Percentiles rank a stretch among this genome's conserved stretches.
Conservation (phyloP, 129 eudicot genomes). For the Logfia minima region DNA sequence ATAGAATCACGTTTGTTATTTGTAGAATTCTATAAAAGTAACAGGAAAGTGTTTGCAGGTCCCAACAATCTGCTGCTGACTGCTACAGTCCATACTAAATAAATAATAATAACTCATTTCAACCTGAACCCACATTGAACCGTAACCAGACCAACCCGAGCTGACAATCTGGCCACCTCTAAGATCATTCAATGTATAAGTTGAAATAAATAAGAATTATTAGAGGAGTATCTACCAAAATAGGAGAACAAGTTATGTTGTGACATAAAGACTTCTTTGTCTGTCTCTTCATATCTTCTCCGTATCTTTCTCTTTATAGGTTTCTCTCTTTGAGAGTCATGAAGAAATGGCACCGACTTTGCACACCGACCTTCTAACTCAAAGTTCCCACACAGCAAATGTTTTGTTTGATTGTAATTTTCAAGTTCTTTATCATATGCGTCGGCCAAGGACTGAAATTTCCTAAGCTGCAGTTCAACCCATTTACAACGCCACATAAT, state of each 20-base stretch:
- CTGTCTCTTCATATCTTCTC: slow-evolving; percentile 49
- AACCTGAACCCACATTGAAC: not conserved
- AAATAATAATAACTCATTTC: not conserved
- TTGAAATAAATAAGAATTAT: not conserved
- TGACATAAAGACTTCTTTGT: slow-evolving; percentile 51
- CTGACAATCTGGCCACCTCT: not conserved
- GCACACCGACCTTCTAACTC: slow-evolving; percentile 37
- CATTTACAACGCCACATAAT: slow-evolving; percentile 88
- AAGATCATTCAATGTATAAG: not conserved
- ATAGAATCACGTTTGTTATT: not conserved
- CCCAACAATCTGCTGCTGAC: not conserved
- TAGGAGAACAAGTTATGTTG: slow-evolving; percentile 64
- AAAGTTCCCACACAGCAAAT: slow-evolving; percentile 33
- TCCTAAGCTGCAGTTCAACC: slow-evolving; percentile 73
- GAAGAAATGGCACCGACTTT: slow-evolving; percentile 50
- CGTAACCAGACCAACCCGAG: not conserved
- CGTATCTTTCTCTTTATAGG: slow-evolving; percentile 66
- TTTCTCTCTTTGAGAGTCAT: slow-evolving; percentile 36
- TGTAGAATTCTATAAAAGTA: not conserved
- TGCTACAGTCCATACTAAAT: not conserved
- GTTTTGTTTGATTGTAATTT: slow-evolving; percentile 41
- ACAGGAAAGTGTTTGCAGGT: not conserved
- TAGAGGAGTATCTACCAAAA: slow-evolving; percentile 49
- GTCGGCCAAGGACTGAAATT: slow-evolving; percentile 45
- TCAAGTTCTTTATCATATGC: slow-evolving; percentile 55